A percentile compares a stretch with the other conserved stretches of the same genome.
These are phyloP conservation scores for Penicillium corylophilum DNA, from an alignment of 2,329 filamentous ascomycete species.

Conservation along the genomic window DNA sequence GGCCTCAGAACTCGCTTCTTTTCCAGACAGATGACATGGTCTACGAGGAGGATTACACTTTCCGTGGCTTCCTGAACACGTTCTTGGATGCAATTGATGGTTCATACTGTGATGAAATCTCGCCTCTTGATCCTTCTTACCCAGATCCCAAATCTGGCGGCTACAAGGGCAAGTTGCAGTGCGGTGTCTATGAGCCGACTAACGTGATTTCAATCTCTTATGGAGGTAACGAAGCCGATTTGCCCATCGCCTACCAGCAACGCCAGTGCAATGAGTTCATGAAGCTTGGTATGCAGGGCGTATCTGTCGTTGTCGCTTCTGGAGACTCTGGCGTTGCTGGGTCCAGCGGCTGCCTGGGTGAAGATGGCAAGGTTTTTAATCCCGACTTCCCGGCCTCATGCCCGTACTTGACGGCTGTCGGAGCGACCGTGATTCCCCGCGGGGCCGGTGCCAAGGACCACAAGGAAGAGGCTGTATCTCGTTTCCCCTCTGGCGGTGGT, in stretches of 20 bases:
- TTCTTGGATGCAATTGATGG: constrained; percentile 52
- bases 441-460: constrained; percentile 30
- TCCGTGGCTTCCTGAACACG: constrained; percentile 45
- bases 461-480: constrained; percentile 36
- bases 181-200: constrained; percentile 43
- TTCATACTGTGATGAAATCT: constrained; percentile 49
- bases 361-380: constrained; percentile 34
- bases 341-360: constrained; percentile 35
- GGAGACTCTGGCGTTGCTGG: constrained; percentile 48
- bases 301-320: constrained; percentile 47
- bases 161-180: constrained; percentile 45
- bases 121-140: constrained; percentile 44
- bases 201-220: constrained; percentile 41
- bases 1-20: constrained; percentile 49
- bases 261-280: constrained; percentile 47
- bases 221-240: constrained; percentile 31
- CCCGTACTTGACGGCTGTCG: constrained; percentile 38
- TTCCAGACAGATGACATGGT: constrained; percentile 48
- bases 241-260: constrained; percentile 36
- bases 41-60: constrained; percentile 41
- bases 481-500: constrained; percentile 44
- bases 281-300: constrained; percentile 52
- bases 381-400: constrained; percentile 40
- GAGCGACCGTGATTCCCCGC: constrained; percentile 39
- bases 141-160: constrained; percentile 40